Conservation (phyloP, 345 rosid genomes). For the Hibiscus tridactylites region DNA sequence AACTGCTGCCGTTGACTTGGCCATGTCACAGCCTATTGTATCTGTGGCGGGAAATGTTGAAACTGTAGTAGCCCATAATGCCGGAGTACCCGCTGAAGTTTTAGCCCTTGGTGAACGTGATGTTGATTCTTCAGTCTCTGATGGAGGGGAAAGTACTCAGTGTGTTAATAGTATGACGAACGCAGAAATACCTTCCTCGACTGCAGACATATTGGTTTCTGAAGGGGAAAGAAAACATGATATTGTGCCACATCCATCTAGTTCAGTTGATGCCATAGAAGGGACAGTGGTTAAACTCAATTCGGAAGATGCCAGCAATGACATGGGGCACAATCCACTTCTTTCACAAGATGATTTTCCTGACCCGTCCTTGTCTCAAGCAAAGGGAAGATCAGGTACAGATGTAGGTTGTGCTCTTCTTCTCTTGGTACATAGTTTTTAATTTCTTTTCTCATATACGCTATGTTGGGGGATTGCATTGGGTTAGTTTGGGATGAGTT, state of each 20-base stretch:
- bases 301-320: slow-evolving; percentile 21
- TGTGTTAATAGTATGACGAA: slow-evolving; percentile 14
- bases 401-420: slow-evolving; percentile 73
- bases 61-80: slow-evolving; percentile 16
- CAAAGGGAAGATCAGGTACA: slow-evolving; percentile 60
- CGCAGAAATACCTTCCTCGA: slow-evolving; percentile 14
- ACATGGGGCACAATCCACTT: slow-evolving; percentile 22
- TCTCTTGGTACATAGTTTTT: slow-evolving; percentile 21
- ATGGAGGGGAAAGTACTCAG: slow-evolving; percentile 22
- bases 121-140: slow-evolving; percentile 19
- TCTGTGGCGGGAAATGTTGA: slow-evolving; percentile 21
- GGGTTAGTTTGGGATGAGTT: slow-evolving; percentile 10
- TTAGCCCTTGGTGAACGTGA: slow-evolving; percentile 18
- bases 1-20: slow-evolving; percentile 25
- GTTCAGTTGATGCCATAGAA: slow-evolving; percentile 17
- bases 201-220: slow-evolving; percentile 20
- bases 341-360: slow-evolving; percentile 31
- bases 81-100: slow-evolving; percentile 16
- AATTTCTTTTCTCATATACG: slow-evolving; percentile 2
- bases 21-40: slow-evolving; percentile 17
- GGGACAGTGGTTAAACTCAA: slow-evolving; percentile 22
- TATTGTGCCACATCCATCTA: slow-evolving; percentile 13
- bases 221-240: slow-evolving; percentile 29
- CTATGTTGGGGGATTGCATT: slow-evolving; percentile 7
- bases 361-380: slow-evolving; percentile 34